A percentile compares a stretch with the other conserved stretches of the same genome.
phyloP scores from a whole-genome alignment of 2,329 filamentous ascomycete genomes.

The Trichoderma pleuroti region DNA sequence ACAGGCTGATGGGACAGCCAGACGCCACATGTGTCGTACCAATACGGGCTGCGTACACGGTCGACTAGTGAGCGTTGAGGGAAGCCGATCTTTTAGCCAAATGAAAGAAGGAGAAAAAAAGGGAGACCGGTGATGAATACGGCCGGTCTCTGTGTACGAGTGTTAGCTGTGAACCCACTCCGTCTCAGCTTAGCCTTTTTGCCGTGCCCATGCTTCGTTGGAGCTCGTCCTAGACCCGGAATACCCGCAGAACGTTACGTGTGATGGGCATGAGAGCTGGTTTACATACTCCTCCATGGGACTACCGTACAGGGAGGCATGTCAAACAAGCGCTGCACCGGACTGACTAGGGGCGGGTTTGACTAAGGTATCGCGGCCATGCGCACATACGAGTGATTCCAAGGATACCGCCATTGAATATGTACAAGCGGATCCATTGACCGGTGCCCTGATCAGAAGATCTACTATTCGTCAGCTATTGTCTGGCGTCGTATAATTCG shows the following conservation, averaged over 20 bases:
- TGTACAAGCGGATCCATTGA: not conserved
- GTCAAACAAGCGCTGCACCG: not conserved
- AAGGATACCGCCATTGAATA: not conserved
- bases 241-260: not conserved
- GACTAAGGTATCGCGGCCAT: not conserved
- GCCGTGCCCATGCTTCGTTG: not conserved
- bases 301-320: not conserved
- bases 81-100: not conserved
- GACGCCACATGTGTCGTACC: not conserved
- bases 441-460: not conserved
- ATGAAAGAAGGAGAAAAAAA: not conserved
- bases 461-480: not conserved
- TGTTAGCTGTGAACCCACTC: not conserved
- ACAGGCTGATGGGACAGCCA: not conserved
- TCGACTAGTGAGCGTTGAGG: not conserved
- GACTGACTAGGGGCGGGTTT: not conserved
- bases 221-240: not conserved
- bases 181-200: constrained; percentile 1
- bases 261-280: not conserved
- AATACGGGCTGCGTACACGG: not conserved
- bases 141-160: not conserved
- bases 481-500: not conserved
- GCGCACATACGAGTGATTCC: not conserved
- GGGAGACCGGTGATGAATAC: not conserved
- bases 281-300: not conserved